phyloP scores from a whole-genome alignment of 345 rosid species.

The Tarenaya hassleriana region DNA sequence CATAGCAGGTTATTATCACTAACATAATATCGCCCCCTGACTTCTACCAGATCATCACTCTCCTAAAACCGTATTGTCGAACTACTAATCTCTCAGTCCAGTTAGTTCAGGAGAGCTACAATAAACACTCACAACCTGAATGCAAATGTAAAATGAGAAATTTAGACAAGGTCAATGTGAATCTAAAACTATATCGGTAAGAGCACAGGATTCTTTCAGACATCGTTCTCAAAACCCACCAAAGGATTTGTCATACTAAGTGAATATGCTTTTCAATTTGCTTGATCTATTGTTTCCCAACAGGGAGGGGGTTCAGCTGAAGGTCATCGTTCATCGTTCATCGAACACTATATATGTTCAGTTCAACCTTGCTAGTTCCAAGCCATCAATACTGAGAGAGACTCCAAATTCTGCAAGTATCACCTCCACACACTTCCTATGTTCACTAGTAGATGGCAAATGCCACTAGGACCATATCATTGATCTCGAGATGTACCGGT shows the following conservation, averaged over 20 bases:
- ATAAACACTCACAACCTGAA: background rate
- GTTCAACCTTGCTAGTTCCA: too few species aligned
- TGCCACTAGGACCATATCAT: too few species aligned
- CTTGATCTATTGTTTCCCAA: background rate
- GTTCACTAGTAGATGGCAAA: too few species aligned
- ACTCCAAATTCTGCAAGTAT: too few species aligned
- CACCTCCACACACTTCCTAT: too few species aligned
- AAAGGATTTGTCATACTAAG: background rate
- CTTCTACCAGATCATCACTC: background rate
- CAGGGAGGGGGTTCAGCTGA: background rate
- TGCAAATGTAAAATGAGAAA: background rate
- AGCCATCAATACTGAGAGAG: too few species aligned
- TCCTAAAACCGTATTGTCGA: background rate
- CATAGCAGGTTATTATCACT: background rate
- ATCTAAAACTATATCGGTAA: background rate
- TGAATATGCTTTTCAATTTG: background rate
- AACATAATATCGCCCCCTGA: background rate
- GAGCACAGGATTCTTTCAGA: background rate
- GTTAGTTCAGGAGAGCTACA: slow-evolving; percentile 2
- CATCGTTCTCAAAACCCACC: background rate
- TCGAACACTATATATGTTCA: too few species aligned
- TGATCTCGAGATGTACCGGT: too few species aligned
- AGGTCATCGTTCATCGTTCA: too few species aligned
- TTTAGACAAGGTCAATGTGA: background rate
- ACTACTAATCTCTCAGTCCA: background rate